A percentile compares a stretch with the other conserved stretches of the same genome.
Conservation (phyloP, 2,329 filamentous ascomycete genomes). For the Claviceps spartinae region DNA sequence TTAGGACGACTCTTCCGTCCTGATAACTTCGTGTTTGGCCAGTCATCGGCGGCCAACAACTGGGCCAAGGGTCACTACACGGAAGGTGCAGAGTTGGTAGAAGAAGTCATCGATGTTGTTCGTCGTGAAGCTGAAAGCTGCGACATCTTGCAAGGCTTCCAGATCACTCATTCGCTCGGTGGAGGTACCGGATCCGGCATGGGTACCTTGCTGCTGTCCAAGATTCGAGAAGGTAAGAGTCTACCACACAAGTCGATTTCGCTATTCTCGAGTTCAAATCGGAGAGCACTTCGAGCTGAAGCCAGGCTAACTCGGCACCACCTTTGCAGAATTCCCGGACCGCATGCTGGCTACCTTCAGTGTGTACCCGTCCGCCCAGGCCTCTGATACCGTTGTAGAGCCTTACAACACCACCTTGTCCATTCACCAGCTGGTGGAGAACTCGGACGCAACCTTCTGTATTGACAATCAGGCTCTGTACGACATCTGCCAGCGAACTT, state of each 20-base stretch:
- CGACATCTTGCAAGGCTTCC: conserved; percentile 98
- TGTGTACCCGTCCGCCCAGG: conserved; percentile 95
- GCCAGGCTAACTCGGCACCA: neutral
- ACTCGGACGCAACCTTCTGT: conserved; percentile 99
- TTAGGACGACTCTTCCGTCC: conserved; percentile 98
- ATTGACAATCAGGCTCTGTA: conserved; percentile 99
- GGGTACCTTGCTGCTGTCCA: conserved; percentile 97
- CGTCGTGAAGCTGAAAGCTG: conserved; percentile 96
- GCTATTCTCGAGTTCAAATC: neutral
- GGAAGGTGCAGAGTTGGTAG: conserved; percentile 95
- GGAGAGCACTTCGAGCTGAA: neutral
- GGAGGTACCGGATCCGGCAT: conserved; percentile 99
- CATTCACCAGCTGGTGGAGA: conserved; percentile 97
- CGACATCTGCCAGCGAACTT: conserved; percentile 99
- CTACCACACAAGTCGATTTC: neutral
- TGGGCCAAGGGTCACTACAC: conserved; percentile 99
- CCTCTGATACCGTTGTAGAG: conserved; percentile 98
- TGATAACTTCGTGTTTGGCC: conserved; percentile 99
- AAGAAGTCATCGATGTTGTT: conserved; percentile 94
- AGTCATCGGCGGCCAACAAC: conserved; percentile 99
- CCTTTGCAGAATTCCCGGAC: conserved; percentile 70
- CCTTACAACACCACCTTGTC: conserved; percentile 99
- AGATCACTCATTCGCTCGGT: conserved; percentile 99
- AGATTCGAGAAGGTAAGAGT: conserved; percentile 66
- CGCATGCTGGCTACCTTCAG: conserved; percentile 99